Evolutionary conservation across 108 stramenopile species (phyloP).

Genomic region (Nitzschia sp.): DNA sequence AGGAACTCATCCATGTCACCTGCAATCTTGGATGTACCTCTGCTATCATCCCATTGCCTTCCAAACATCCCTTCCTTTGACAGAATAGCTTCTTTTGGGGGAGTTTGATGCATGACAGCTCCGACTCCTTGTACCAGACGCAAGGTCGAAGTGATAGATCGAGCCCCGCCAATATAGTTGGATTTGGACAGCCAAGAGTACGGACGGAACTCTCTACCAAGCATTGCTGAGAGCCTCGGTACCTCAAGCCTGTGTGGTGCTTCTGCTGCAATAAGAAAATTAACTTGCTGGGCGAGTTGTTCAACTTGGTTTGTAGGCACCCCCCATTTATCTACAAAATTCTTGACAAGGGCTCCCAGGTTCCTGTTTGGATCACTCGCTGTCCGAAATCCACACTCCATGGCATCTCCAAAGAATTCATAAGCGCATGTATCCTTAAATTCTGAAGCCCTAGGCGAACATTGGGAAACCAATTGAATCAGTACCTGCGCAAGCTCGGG

Average conservation of each 20-base stretch:
- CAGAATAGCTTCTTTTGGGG: background rate
- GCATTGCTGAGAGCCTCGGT: background rate
- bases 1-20: slow-evolving; percentile 51
- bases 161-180: slow-evolving; percentile 39
- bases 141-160: slow-evolving; percentile 44
- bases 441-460: slow-evolving; percentile 6
- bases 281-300: slow-evolving; percentile 16
- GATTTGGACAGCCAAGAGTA: slow-evolving; percentile 36
- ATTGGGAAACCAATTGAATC: slow-evolving; percentile 26
- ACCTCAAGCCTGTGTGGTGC: slow-evolving; percentile 28
- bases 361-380: slow-evolving; percentile 31
- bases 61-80: slow-evolving; percentile 39
- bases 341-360: slow-evolving; percentile 20
- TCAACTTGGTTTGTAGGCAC: slow-evolving; percentile 23
- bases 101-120: slow-evolving; percentile 2
- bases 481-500: slow-evolving; percentile 39
- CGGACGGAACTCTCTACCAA: background rate
- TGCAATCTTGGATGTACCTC: slow-evolving; percentile 22
- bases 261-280: slow-evolving; percentile 20
- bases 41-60: background rate
- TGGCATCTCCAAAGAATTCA: slow-evolving; percentile 46
- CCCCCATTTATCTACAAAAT: slow-evolving; percentile 35
- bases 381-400: slow-evolving; percentile 44
- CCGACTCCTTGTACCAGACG: slow-evolving; percentile 45
- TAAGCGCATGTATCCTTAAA: slow-evolving; percentile 25